Evolutionary conservation across 2,329 filamentous ascomycete genomes (phyloP), one percentile per base, ranked within the genome.

Genomic region (Scytalidium lignicola): DNA sequence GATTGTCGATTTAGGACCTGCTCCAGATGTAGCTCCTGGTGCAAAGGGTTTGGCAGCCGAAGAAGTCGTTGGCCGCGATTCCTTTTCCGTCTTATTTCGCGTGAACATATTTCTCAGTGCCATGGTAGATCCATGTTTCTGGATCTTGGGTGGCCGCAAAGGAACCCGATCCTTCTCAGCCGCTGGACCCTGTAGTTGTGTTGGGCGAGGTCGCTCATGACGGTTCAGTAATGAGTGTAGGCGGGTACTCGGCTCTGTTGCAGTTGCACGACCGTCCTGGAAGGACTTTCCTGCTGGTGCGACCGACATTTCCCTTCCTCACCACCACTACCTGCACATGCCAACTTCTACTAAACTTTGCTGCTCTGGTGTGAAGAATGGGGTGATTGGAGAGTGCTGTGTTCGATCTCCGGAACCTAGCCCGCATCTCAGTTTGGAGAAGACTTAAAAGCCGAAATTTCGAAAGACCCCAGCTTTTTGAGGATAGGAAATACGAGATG

Each of bases 41-140:
- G 51, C 18, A 58, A 43, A 15, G 49, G 19, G 29, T 37, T 44
- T 23, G 13, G 23, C 10, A 18, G 13, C 37, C 23, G 23, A 26
- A 10, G 10, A 10, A 5, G 5, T 26, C 10, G 23, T 6, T 10
- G 23, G 23, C 23, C 10, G 23, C 5, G 23, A 26, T 26, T 5
- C 23, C 29, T 58, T 62, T 8, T 61, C 59, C 1, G 44, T n/a
- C 47, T 60, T 61, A 23, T 56, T 59, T 22, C 57, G 49, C 20
- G 50, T 59, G 42, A 65, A 65, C n/a, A 65, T 60, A 13, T 55
- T 58, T 39, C 62, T 52, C 18, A 65, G 44, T 23, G 60, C 58
- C 15, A 58, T 57, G 50, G 58, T 64, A 1, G 62, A 63, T 17
- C 58, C 54, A 39, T 53, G 51, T 18, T 53, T 50, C 19, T 59